Conservation (phyloP, 2,329 filamentous ascomycete genomes). For the Hymenoscyphus linearis region DNA sequence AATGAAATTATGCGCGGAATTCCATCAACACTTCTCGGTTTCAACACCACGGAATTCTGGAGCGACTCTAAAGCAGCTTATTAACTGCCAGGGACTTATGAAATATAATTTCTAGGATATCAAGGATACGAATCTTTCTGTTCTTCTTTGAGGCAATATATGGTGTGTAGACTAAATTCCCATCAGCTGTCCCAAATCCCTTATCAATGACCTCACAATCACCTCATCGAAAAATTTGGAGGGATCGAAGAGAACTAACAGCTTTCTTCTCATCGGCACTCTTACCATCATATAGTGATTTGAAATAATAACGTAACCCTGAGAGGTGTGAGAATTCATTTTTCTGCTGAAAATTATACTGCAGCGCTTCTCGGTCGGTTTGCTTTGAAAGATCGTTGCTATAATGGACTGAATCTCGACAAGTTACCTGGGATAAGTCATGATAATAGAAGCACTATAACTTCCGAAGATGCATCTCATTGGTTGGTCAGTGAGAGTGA, state of each 20-base stretch:
- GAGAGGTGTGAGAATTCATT: too few relatives aligned
- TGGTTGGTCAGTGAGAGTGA: too few relatives aligned
- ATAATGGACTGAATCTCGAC: too few relatives aligned
- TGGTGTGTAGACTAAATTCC: background rate
- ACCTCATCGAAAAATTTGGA: background rate
- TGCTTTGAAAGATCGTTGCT: too few relatives aligned
- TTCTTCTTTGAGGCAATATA: background rate
- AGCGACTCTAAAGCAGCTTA: background rate
- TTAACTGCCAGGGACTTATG: background rate
- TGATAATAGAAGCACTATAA: too few relatives aligned
- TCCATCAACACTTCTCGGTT: background rate
- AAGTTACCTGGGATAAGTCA: too few relatives aligned
- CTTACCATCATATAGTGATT: background rate
- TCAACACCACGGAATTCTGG: background rate
- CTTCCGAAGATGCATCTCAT: too few relatives aligned
- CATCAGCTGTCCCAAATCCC: background rate
- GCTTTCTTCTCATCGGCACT: background rate
- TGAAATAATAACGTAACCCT: background rate
- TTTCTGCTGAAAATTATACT: too few relatives aligned
- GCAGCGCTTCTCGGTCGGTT: too few relatives aligned
- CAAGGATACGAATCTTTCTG: background rate
- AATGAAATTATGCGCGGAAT: background rate
- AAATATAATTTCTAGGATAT: background rate
- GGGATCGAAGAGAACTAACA: background rate
- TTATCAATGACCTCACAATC: slow-evolving; percentile 1